These are phyloP conservation scores for Sordariomycetes sp. DNA, from an alignment of 2,329 filamentous ascomycete species.

Conservation along the genomic window DNA sequence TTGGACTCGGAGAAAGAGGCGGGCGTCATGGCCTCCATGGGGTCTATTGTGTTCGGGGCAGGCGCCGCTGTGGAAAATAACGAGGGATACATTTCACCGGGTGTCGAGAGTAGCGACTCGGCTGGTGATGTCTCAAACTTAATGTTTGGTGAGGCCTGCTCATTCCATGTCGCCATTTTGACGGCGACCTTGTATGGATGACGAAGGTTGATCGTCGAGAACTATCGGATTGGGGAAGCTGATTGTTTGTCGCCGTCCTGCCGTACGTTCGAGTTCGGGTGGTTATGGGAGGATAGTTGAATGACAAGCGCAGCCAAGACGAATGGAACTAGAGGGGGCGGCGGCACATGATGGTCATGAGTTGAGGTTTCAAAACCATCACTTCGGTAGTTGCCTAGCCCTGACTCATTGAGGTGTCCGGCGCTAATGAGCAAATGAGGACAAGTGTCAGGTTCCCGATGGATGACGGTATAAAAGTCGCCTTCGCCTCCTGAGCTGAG, in stretches of 20 bases:
- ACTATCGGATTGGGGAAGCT: not conserved
- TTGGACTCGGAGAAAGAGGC: conserved; percentile 20
- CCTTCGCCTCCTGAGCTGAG: not conserved
- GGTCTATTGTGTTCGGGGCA: conserved; percentile 22
- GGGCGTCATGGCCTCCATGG: conserved; percentile 36
- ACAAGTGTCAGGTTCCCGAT: not conserved
- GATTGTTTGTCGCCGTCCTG: not conserved
- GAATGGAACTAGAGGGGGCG: conserved; percentile 1
- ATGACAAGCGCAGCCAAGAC: not conserved
- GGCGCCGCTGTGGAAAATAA: conserved; percentile 27
- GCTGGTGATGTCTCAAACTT: conserved; percentile 41
- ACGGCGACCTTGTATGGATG: not conserved
- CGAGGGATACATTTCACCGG: conserved; percentile 32
- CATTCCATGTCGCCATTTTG: not conserved
- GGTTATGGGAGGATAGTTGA: not conserved
- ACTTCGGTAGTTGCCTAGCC: not conserved
- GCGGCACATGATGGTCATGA: not conserved
- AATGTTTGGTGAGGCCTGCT: conserved; percentile 18
- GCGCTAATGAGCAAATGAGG: not conserved
- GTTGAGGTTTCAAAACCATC: not conserved
- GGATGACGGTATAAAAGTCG: not conserved
- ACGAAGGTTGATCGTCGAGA: not conserved
- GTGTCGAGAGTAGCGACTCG: conserved; percentile 39
- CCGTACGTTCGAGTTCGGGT: not conserved
- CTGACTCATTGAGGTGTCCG: conserved; percentile 5